These are phyloP conservation scores for Eutrema japonicum DNA, from an alignment of 345 rosid species.

Conservation along the genomic window DNA sequence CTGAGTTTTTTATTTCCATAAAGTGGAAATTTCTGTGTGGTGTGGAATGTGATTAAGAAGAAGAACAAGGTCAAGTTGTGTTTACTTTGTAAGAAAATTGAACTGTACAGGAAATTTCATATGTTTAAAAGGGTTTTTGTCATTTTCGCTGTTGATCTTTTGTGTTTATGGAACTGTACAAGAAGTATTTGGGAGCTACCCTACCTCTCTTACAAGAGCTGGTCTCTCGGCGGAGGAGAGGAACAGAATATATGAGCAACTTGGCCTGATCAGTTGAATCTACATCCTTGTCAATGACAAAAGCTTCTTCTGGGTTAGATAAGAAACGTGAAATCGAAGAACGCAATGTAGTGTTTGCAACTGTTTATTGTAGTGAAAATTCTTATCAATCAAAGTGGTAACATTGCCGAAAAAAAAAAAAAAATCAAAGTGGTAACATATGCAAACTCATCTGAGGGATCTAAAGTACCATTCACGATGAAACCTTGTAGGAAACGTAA, in stretches of 20 bases:
- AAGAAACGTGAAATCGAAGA: too few species aligned
- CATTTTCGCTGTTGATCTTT: background rate
- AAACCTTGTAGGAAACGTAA: too few species aligned
- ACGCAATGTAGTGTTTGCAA: background rate
- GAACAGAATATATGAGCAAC: background rate
- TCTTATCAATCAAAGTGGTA: background rate
- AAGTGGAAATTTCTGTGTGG: slow-evolving; percentile 2
- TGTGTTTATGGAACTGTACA: too few species aligned
- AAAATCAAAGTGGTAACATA: background rate
- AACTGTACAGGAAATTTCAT: slow-evolving; percentile 15
- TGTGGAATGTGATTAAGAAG: slow-evolving; percentile 20
- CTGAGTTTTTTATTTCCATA: background rate
- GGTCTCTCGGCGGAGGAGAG: too few species aligned
- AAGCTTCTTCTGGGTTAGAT: background rate
- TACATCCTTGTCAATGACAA: background rate
- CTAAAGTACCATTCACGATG: too few species aligned
- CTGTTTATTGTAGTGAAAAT: background rate
- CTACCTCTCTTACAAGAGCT: too few species aligned
- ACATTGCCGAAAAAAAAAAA: background rate
- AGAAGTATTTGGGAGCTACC: background rate
- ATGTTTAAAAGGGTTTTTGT: background rate
- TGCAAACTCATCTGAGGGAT: background rate
- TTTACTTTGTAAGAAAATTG: slow-evolving; percentile 13
- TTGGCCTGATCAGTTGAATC: background rate
- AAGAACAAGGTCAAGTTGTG: slow-evolving; percentile 5